Evolutionary conservation across 2,329 filamentous ascomycete species (phyloP), one percentile per base, ranked within the genome.

Genomic region (Epichloe elymi): DNA sequence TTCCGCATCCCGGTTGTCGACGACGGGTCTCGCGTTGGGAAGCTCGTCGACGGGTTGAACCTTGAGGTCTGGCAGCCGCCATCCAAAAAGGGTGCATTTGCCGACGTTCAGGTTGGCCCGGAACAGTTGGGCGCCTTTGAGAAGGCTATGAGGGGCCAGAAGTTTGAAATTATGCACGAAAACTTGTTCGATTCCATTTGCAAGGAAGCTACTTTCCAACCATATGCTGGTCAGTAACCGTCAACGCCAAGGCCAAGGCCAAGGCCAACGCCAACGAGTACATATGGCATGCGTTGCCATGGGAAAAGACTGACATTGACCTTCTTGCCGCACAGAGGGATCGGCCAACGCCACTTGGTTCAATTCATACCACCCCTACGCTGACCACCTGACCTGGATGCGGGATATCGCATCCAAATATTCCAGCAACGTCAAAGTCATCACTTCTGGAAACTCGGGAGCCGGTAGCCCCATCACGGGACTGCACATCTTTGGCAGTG

Each of bases 401-500:
- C 59, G 62, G 0, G 70, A 74, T 48, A 60, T 81, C 2, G 65
- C 67, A 12, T 56, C 63, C 0, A 54, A 62, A 1, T 71, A 74
- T 54, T 62, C 73, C 6, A 54, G 55, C 19, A 72, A 75, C 53
- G 68, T 76, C 0, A 69, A 74, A 51, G 61, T 77, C 15, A 67
- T 80, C 35, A 68, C 65, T 4, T 65, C 71, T 2, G 78, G 78
- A 3, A 68, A 60, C 30, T 75, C 74, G 0, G 61, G 67, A 35
- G 61, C 75, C 49, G 73, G 73, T 2, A 68, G 72, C 38, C 54
- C 65, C 50, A 88, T 90, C 49, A 75, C 78, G 8, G 86, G 82
- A 0, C 65, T 81, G 43, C 77, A 80, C 55, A 66, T 81, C 50
- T 80, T 69, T 63, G 78, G 78, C 2, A 65, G 59, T 49, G 59